Conservation (phyloP, 1,284 basidiomycete species). For the Leccinum angustisporum region DNA sequence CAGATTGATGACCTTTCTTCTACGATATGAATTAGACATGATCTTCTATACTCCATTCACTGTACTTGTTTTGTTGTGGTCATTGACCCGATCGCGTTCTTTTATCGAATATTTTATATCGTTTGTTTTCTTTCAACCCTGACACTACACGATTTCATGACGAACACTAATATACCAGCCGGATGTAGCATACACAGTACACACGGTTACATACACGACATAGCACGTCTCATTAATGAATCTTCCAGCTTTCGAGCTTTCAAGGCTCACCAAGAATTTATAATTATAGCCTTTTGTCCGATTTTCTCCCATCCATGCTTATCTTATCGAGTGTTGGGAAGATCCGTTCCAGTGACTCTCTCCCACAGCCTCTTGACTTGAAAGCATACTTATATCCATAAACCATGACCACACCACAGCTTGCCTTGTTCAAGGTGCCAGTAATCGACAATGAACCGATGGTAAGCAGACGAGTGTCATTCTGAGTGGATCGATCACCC, state of each 20-base stretch:
- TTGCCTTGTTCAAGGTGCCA: constrained; percentile 83
- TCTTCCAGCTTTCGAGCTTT: neutral
- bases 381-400: constrained; percentile 7
- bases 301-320: neutral
- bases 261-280: neutral
- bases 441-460: constrained; percentile 89
- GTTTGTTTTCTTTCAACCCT: neutral
- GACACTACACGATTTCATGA: neutral
- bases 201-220: neutral
- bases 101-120: neutral
- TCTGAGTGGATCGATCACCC: neutral
- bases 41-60: neutral
- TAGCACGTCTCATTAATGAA: neutral
- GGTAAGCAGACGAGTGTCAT: constrained; percentile 47
- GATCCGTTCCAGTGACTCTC: constrained; percentile 13
- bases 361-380: neutral
- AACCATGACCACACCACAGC: constrained; percentile 62
- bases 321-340: constrained; percentile 6
- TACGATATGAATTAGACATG: constrained; percentile 42
- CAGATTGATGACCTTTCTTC: constrained; percentile 60
- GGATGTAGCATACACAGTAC: constrained; percentile 9
- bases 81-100: neutral
- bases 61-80: neutral
- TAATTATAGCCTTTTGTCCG: neutral
- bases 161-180: neutral